Evolutionary conservation across 31 red algal species (phyloP), one percentile per base, ranked within the genome.

Genomic region (Odonthalia washingtoniensis): DNA sequence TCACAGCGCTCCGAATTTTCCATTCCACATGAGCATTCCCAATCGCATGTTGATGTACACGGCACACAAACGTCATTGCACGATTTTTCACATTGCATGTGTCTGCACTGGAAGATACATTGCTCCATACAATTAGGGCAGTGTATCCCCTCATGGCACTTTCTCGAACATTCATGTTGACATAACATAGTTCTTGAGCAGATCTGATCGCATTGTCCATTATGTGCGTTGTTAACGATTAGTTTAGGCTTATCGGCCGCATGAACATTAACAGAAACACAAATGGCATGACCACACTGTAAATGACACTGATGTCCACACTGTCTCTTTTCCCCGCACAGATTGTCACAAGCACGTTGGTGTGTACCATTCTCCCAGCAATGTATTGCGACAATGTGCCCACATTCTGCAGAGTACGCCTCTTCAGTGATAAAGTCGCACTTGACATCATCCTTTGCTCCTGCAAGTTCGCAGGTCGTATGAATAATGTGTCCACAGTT

Each of bases 221-320:
- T n/a, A n/a, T n/a, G n/a, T n/a, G n/a, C n/a, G n/a, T n/a, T n/a
- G n/a, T n/a, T n/a, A n/a, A n/a, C n/a, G n/a, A n/a, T n/a, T n/a
- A n/a, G n/a, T n/a, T n/a, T n/a, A n/a, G n/a, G n/a, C n/a, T n/a
- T n/a, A n/a, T n/a, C n/a, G n/a, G n/a, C n/a, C n/a, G n/a, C n/a
- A n/a, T n/a, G n/a, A n/a, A n/a, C n/a, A n/a, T n/a, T n/a, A n/a
- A n/a, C n/a, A n/a, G n/a, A n/a, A n/a, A n/a, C n/a, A n/a, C n/a
- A n/a, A n/a, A n/a, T n/a, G n/a, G n/a, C n/a, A n/a, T n/a, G n/a
- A n/a, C n/a, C n/a, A n/a, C n/a, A n/a, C n/a, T n/a, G n/a, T n/a
- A n/a, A n/a, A n/a, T n/a, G n/a, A n/a, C n/a, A n/a, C n/a, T n/a
- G 26, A 60, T 84, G 81, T 32, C 81, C 81, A 36, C 81, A 84